Evolutionary conservation across 2,329 filamentous ascomycete genomes (phyloP).

Genomic region (Helicocarpus griseus): DNA sequence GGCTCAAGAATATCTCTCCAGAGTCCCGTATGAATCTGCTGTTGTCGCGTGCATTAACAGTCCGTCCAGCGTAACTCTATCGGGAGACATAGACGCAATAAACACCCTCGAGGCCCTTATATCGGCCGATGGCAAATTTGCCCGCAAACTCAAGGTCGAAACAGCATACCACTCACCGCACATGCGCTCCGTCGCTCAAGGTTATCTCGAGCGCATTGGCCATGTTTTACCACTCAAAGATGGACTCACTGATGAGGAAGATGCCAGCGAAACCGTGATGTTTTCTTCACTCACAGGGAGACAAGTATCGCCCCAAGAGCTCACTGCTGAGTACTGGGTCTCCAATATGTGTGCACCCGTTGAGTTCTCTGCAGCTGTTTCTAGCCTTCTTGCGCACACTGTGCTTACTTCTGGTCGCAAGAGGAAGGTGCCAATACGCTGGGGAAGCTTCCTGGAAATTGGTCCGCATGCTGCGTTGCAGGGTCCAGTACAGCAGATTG

Average conservation of each 20-base stretch:
- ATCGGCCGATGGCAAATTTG: slow-evolving; percentile 17
- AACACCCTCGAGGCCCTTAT: slow-evolving; percentile 15
- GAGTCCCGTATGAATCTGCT: neutral
- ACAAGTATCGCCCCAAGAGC: slow-evolving; percentile 6
- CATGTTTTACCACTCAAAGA: slow-evolving; percentile 8
- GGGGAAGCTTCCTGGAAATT: slow-evolving; percentile 14
- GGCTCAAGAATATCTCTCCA: slow-evolving; percentile 14
- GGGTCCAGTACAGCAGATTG: slow-evolving; percentile 14
- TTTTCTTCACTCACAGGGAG: slow-evolving; percentile 14
- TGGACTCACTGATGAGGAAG: slow-evolving; percentile 3
- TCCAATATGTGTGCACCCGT: slow-evolving; percentile 10
- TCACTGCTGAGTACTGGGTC: slow-evolving; percentile 8
- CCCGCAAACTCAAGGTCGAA: slow-evolving; percentile 20
- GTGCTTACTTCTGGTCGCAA: neutral
- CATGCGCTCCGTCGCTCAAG: slow-evolving; percentile 23
- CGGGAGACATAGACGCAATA: slow-evolving; percentile 14
- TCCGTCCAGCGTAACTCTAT: slow-evolving; percentile 21
- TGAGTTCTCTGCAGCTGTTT: slow-evolving; percentile 8
- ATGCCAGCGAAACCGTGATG: slow-evolving; percentile 5
- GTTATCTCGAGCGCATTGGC: slow-evolving; percentile 13
- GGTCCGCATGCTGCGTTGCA: slow-evolving; percentile 17
- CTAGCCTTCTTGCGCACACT: neutral
- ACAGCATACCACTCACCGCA: slow-evolving; percentile 26
- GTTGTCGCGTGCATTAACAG: slow-evolving; percentile 27
- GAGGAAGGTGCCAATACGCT: neutral